Evolutionary conservation across 2,329 filamentous ascomycete genomes (phyloP).

Genomic region (Bipolaris sorokiniana): DNA sequence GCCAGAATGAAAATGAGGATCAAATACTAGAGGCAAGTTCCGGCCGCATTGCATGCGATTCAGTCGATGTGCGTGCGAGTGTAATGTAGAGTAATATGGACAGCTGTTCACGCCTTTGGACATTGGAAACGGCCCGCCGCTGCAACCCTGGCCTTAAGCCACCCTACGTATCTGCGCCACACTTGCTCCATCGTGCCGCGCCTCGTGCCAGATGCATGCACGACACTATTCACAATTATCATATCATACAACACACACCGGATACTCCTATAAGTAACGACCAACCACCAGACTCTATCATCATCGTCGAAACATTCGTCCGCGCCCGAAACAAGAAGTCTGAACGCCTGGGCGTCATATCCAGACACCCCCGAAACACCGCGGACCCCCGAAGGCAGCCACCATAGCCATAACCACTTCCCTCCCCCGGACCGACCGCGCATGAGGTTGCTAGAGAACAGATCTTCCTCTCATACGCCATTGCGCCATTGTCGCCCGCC

Average conservation of each 20-base stretch:
- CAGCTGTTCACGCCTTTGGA: constrained; percentile 36
- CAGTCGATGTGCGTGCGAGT: constrained; percentile 10
- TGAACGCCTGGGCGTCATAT: constrained; percentile 22
- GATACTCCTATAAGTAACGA: not conserved
- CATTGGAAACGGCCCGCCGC: constrained; percentile 15
- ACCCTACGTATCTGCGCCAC: constrained; percentile 15
- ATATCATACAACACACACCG: not conserved
- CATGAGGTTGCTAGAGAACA: constrained; percentile 21
- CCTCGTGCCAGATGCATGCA: constrained; percentile 5
- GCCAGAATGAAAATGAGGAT: constrained; percentile 19
- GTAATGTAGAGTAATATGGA: constrained; percentile 24
- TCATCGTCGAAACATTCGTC: not conserved
- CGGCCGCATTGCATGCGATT: constrained; percentile 29
- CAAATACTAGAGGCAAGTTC: constrained; percentile 33
- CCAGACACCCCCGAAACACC: constrained; percentile 22
- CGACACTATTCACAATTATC: constrained; percentile 4
- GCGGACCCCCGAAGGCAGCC: constrained; percentile 36
- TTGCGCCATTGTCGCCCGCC: constrained; percentile 12
- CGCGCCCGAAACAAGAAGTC: constrained; percentile 17
- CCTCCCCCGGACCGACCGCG: constrained; percentile 5
- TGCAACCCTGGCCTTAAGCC: constrained; percentile 16
- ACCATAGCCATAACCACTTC: constrained; percentile 5
- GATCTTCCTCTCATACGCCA: constrained; percentile 3
- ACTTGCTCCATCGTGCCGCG: constrained; percentile 6
- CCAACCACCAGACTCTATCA: not conserved